Conservation (phyloP, 495 filamentous ascomycete species). For the Pyrenopolyporus hunteri region DNA sequence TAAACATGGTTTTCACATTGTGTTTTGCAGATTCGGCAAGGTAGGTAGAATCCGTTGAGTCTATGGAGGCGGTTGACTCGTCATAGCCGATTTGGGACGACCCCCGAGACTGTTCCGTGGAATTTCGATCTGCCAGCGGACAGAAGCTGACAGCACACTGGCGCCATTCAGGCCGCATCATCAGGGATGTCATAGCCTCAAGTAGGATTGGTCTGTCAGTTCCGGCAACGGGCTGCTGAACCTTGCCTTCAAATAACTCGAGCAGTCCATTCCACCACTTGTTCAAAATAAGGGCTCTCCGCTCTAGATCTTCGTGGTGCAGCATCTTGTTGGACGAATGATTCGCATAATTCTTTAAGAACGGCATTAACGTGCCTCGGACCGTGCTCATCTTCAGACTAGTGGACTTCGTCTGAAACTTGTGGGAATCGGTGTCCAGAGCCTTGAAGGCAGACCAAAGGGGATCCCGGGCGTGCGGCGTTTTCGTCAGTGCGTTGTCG, state of each 20-base stretch:
- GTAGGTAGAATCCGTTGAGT: constrained; percentile 74
- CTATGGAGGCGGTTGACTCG: constrained; percentile 61
- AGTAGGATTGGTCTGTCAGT: constrained; percentile 82
- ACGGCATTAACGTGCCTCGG: constrained; percentile 79
- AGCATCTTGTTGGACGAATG: constrained; percentile 69
- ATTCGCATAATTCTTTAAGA: constrained; percentile 73
- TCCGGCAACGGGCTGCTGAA: constrained; percentile 63
- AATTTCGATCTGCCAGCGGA: constrained; percentile 58
- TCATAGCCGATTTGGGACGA: constrained; percentile 51
- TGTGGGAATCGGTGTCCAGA: constrained; percentile 82
- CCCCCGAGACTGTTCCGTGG: constrained; percentile 48
- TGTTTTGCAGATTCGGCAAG: constrained; percentile 89
- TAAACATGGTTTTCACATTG: constrained; percentile 91
- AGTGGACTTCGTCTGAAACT: constrained; percentile 76
- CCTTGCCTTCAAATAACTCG: constrained; percentile 73
- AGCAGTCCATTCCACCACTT: constrained; percentile 96
- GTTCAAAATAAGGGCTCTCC: constrained; percentile 80
- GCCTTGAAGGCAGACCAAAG: constrained; percentile 85
- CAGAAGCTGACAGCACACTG: constrained; percentile 69
- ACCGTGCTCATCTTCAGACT: constrained; percentile 81
- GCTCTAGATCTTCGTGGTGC: constrained; percentile 83
- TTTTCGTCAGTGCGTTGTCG: constrained; percentile 19
- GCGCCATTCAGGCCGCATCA: constrained; percentile 94
- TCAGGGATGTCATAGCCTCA: constrained; percentile 81
- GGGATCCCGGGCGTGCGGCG: constrained; percentile 67